A percentile compares a stretch with the other conserved stretches of the same genome.
Evolutionary conservation across 2,329 filamentous ascomycete genomes (phyloP).

Genomic region (Verticillium nonalfalfae): DNA sequence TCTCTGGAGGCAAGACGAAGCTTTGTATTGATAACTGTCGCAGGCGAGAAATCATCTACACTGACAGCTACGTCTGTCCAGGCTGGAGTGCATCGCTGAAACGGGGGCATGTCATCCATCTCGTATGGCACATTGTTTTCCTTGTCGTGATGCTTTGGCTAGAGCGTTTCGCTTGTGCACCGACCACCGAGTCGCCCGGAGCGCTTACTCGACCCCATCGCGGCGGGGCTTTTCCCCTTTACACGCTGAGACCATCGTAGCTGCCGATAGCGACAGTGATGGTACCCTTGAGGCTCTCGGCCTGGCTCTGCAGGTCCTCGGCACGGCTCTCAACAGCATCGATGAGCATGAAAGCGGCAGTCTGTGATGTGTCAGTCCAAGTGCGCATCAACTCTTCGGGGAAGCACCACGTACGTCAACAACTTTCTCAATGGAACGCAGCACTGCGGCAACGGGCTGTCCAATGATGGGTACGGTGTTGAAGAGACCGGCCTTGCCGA

Average conservation of each 20-base stretch:
- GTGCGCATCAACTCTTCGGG: background rate
- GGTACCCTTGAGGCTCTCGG: background rate
- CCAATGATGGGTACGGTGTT: slow-evolving; percentile 19
- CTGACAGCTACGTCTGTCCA: too few relatives aligned
- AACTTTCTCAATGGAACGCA: slow-evolving; percentile 16
- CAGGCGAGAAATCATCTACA: too few relatives aligned
- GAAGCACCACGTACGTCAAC: slow-evolving; percentile 16
- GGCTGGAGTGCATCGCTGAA: too few relatives aligned
- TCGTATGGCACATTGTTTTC: too few relatives aligned
- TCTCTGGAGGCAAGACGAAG: too few relatives aligned
- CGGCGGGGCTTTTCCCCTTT: too few relatives aligned
- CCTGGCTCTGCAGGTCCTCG: background rate
- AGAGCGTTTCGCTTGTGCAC: too few relatives aligned
- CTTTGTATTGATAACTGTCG: too few relatives aligned
- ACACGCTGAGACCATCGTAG: background rate
- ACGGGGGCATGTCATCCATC: too few relatives aligned
- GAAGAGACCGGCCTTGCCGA: slow-evolving; percentile 24
- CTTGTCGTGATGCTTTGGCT: too few relatives aligned
- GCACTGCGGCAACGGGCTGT: slow-evolving; percentile 16
- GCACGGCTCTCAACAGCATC: slow-evolving; percentile 18
- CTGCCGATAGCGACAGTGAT: background rate
- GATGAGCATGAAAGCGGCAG: slow-evolving; percentile 14
- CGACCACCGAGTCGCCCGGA: too few relatives aligned
- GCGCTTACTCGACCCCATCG: too few relatives aligned
- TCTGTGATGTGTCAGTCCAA: slow-evolving; percentile 2